Conservation (phyloP, 1,284 basidiomycete species). For the Tilletia caries region DNA sequence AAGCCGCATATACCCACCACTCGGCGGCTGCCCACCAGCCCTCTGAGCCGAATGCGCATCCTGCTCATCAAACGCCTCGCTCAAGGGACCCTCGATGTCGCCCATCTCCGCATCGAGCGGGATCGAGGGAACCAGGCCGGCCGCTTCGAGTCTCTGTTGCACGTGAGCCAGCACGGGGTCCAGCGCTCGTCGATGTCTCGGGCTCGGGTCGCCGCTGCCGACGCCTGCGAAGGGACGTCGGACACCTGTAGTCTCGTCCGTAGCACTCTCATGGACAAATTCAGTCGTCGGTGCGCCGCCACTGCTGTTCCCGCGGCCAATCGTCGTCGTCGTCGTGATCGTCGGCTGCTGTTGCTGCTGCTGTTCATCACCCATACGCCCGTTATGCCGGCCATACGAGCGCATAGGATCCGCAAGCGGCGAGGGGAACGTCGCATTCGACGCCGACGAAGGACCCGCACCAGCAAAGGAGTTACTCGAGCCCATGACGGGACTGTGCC, state of each 20-base stretch:
- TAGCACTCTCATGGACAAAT: not conserved
- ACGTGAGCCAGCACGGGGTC: constrained; percentile 36
- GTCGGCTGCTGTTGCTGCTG: no score
- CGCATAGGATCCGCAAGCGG: not conserved
- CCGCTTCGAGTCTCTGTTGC: constrained; percentile 40
- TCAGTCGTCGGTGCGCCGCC: not conserved
- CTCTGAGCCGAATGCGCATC: not conserved
- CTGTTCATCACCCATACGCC: no score
- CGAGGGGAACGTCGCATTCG: not conserved
- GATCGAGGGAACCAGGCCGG: constrained; percentile 42
- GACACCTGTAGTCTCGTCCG: not conserved
- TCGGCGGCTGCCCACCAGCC: not conserved
- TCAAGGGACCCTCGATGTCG: constrained; percentile 36
- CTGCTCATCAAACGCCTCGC: constrained; percentile 4
- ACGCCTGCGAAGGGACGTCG: no score
- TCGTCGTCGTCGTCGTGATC: not conserved
- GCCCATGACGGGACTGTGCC: not conserved
- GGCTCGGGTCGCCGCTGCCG: not conserved
- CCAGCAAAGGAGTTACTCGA: not conserved
- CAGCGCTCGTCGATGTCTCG: constrained; percentile 24
- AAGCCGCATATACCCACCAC: not conserved
- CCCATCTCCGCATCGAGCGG: constrained; percentile 46
- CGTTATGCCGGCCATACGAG: not conserved
- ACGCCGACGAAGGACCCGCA: not conserved
- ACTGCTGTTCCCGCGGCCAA: no score